Percentiles rank a stretch among this genome's conserved stretches.
phyloP scores from a whole-genome alignment of 805 yeast genomes.

The Saturnispora dispora region DNA sequence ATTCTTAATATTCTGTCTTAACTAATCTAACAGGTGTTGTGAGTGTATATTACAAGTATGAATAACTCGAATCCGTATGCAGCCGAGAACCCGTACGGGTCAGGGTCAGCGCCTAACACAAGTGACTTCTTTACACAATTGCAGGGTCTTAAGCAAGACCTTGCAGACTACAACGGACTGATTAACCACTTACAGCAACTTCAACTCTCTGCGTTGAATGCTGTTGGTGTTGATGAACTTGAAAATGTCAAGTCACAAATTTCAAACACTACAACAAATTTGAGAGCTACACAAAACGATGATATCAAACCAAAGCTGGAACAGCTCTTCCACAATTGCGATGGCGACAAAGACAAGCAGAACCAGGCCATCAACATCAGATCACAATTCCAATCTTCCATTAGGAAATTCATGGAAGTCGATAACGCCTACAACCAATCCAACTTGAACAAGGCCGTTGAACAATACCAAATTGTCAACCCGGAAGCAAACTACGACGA shows the following conservation, averaged over 20 bases:
- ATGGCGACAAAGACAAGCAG: slow-evolving; percentile 67
- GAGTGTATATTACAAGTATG: neutral
- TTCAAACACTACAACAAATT: slow-evolving; percentile 68
- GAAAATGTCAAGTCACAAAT: slow-evolving; percentile 63
- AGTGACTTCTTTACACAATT: slow-evolving; percentile 59
- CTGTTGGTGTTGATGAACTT: slow-evolving; percentile 63
- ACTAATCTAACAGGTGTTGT: neutral
- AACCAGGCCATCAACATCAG: slow-evolving; percentile 88
- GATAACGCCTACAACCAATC: slow-evolving; percentile 82
- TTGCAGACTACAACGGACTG: slow-evolving; percentile 61
- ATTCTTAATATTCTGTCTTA: neutral
- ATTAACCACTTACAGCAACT: slow-evolving; percentile 60
- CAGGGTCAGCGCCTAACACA: neutral
- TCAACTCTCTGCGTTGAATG: slow-evolving; percentile 64
- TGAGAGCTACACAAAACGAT: slow-evolving; percentile 60
- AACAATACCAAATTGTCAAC: slow-evolving; percentile 85
- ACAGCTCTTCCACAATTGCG: slow-evolving; percentile 60
- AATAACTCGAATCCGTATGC: slow-evolving; percentile 8
- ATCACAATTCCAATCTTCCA: slow-evolving; percentile 73
- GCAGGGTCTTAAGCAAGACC: slow-evolving; percentile 56
- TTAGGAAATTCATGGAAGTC: slow-evolving; percentile 77
- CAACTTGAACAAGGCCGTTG: slow-evolving; percentile 78
- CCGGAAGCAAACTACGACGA: slow-evolving; percentile 81
- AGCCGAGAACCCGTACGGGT: slow-evolving; percentile 7
- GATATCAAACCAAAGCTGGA: slow-evolving; percentile 70